Evolutionary conservation across 2,329 filamentous ascomycete species (phyloP).

Genomic region (Penicillium glabrum): DNA sequence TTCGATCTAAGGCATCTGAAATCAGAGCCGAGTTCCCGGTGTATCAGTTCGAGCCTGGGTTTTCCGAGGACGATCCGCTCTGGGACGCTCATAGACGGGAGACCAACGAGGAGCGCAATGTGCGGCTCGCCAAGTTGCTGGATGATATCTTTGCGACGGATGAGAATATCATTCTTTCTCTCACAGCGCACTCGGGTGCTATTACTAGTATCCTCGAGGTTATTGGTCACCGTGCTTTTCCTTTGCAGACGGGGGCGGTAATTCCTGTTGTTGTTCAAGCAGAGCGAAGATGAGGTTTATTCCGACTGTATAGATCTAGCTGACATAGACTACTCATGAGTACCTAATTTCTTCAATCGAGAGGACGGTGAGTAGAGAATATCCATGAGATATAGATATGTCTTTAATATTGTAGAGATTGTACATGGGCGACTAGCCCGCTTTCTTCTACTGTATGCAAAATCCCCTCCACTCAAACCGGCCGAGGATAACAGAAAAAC

Average conservation of each 20-base stretch:
- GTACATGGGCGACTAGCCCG: constrained; percentile 5
- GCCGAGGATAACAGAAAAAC: neutral
- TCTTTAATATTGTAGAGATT: constrained; percentile 3
- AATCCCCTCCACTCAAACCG: neutral
- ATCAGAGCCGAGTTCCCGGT: constrained; percentile 52
- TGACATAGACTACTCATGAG: neutral
- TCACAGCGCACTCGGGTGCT: constrained; percentile 61
- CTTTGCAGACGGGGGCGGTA: constrained; percentile 50
- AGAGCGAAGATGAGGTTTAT: constrained; percentile 20
- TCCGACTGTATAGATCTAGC: neutral
- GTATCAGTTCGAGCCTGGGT: constrained; percentile 54
- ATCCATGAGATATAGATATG: neutral
- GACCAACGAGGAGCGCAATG: constrained; percentile 48
- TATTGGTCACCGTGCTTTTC: constrained; percentile 48
- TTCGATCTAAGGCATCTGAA: constrained; percentile 49
- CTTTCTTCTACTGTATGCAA: constrained; percentile 4
- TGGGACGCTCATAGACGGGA: constrained; percentile 53
- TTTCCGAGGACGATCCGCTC: constrained; percentile 55
- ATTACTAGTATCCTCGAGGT: constrained; percentile 55
- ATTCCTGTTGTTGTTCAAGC: constrained; percentile 53
- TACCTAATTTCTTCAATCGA: neutral
- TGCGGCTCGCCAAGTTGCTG: constrained; percentile 48
- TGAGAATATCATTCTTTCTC: constrained; percentile 49
- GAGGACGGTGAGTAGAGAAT: neutral
- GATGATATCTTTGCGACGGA: constrained; percentile 55